Evolutionary conservation across 2,329 filamentous ascomycete species (phyloP).

Genomic region (Rhytidhysteron rufulum): DNA sequence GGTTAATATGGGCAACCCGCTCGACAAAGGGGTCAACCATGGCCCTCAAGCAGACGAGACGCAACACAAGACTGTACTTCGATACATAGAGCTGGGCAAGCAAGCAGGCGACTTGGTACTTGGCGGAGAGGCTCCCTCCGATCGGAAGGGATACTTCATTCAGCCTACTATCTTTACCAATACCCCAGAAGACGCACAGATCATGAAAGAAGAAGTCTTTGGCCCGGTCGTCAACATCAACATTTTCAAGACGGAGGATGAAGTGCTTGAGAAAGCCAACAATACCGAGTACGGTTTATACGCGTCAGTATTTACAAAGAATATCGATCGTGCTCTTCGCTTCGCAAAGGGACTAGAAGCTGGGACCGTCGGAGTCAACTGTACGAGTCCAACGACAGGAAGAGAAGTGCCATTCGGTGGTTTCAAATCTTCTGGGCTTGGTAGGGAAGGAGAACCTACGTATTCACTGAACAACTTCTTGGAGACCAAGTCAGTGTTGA

Average conservation of each 20-base stretch:
- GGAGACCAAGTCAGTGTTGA: conserved; percentile 31
- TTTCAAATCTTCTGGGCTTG: conserved; percentile 34
- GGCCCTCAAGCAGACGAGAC: conserved; percentile 51
- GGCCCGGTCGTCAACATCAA: conserved; percentile 79
- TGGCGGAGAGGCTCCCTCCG: conserved; percentile 25
- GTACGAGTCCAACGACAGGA: conserved; percentile 29
- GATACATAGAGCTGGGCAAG: conserved; percentile 59
- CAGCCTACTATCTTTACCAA: conserved; percentile 78
- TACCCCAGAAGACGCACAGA: conserved; percentile 72
- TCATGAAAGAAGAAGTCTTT: conserved; percentile 82
- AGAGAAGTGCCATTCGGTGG: conserved; percentile 41
- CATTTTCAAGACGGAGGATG: conserved; percentile 70
- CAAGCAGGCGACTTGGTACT: conserved; percentile 50
- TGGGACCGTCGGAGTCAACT: conserved; percentile 40
- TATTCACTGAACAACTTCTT: conserved; percentile 31
- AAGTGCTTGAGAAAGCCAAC: conserved; percentile 77
- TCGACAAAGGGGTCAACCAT: conserved; percentile 67
- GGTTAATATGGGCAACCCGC: conserved; percentile 51
- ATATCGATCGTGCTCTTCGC: conserved; percentile 34
- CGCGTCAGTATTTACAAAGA: conserved; percentile 71
- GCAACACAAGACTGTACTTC: conserved; percentile 47
- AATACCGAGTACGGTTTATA: conserved; percentile 82
- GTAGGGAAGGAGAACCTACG: conserved; percentile 30
- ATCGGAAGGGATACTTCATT: conserved; percentile 41
- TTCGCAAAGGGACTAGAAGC: conserved; percentile 39